These are phyloP conservation scores for Marasmius tenuissimus DNA, from an alignment of 1,284 basidiomycete genomes.

Conservation along the genomic window DNA sequence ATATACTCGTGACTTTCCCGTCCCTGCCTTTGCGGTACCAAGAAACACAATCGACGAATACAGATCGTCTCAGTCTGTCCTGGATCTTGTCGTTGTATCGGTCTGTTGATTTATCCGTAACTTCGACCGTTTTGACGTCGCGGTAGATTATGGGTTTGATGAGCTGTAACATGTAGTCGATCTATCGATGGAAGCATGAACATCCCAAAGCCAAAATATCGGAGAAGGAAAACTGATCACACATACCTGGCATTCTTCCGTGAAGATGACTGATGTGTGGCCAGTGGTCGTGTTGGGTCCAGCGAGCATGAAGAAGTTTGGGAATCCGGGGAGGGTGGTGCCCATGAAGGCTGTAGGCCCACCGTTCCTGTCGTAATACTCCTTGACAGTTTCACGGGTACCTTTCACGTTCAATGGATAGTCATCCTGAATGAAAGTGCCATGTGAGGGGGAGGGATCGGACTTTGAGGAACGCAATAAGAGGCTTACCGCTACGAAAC, in stretches of 20 bases:
- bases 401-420: conserved; percentile 33
- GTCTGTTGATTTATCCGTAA: conserved; percentile 33
- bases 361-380: conserved; percentile 35
- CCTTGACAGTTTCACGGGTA: conserved; percentile 29
- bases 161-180: conserved; percentile 28
- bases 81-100: conserved; percentile 43
- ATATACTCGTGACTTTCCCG: conserved; percentile 34
- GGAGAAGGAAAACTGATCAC: neutral
- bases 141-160: conserved; percentile 37
- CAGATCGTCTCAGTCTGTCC: conserved; percentile 31
- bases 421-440: conserved; percentile 22
- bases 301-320: conserved; percentile 38
- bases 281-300: conserved; percentile 49
- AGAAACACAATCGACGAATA: conserved; percentile 38
- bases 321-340: conserved; percentile 40
- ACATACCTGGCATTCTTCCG: conserved; percentile 42
- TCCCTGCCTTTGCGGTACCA: conserved; percentile 36
- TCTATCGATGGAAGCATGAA: conserved; percentile 4
- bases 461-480: neutral
- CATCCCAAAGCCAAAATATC: neutral
- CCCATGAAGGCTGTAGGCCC: conserved; percentile 43
- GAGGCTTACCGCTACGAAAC: conserved; percentile 32
- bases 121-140: conserved; percentile 29
- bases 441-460: neutral
- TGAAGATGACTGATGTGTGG: conserved; percentile 45